Evolutionary conservation across 179 eudicot species (phyloP), one percentile per base, ranked within the genome.

Genomic region (Gypsophila paniculata): DNA sequence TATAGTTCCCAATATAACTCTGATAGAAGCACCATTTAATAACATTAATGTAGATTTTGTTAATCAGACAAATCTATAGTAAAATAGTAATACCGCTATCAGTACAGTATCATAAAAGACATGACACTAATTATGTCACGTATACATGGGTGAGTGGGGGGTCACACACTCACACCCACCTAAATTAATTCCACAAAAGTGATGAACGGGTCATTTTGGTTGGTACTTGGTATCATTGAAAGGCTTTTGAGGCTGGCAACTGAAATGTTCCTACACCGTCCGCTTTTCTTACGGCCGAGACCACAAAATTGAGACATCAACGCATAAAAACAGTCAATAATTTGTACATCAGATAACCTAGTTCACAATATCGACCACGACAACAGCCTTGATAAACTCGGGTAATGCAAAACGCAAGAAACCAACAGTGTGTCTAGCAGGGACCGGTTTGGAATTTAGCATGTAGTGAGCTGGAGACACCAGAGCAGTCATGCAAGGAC

Each of bases 61-160:
- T 36, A n/a, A 36, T 21, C 12, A 63, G 25, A 63, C 49, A 63
- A 63, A 63, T 63, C 12, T 60, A 26, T 8, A 36, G 19, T 61
- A 61, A 29, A 14, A 25, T 61, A 14, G 22, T 54, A 14, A 32
- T 29, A 61, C 21, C 32, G 29, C 4, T 61, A 17, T 6, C 22
- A 61, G 65, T 61, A 61, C 65, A 61, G 44, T 61, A 36, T 59
- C 63, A 25, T 7, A 25, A 59, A 13, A 25, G 62, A 26, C 36
- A 9, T 61, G 26, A 4, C 23, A n/a, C 11, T 54, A 21, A 17
- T 7, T 54, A 0, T 7, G 6, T n/a, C 59, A 22, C 29, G 9
- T 57, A 22, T 57, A 25, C 3, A 57, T 22, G 29, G 21, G 26
- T 57, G 61, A 22, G 61, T 57, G 61, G 15, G 15, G 14, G 29